Base-by-base conservation (phyloP, 495 filamentous ascomycete genomes). In the Penicillium bialowiezense region DNA sequence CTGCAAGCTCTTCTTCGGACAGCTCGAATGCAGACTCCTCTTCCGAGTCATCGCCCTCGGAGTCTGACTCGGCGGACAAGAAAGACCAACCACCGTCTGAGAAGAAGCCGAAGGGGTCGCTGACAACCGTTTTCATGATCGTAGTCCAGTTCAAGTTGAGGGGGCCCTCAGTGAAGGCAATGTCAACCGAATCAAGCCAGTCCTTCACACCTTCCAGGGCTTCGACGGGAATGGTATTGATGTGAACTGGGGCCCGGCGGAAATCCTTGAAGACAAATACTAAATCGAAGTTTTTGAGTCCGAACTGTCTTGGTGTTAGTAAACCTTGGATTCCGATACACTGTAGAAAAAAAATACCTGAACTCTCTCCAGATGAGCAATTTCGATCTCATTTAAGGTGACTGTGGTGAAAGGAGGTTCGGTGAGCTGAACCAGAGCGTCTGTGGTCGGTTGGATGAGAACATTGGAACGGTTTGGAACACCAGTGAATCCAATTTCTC, bases 201-300 rank as follows among this genome's bases (percentile, higher is more conserved):
- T 97, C 95, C 69, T 97, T 99, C 45, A 97, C 95, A 45, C 86
- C 82, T 50, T 99, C 95, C 24, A 99, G 76, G 3, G 85, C 85
- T 62, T 97, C 95, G 35, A 99, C 91, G 1, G 95, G 95, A 54
- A 99, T 97, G 13, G 95, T 97, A 67, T 99, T 99, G 73, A 99
- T 87, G 70, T 97, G 95, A 23, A 83, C 85, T 3, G 92, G 91
- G 2, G 87, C 63, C 13, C 91, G 82, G 40, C 85, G 81, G 70
- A 96, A 97, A 69, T 99, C 95, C 58, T 96, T 96, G 78, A 93
- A 96, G 21, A 97, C 89, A 58, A 96, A 90, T 7, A 97, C 95
- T 56, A 97, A 82, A 69, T 99, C 95, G 67, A 99, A 99, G 63
- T 99, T 99, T 78, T 97, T 97, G 35, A 99, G 80, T 18, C 95